Conservation (phyloP, 345 rosid genomes). For the Salix brachista region DNA sequence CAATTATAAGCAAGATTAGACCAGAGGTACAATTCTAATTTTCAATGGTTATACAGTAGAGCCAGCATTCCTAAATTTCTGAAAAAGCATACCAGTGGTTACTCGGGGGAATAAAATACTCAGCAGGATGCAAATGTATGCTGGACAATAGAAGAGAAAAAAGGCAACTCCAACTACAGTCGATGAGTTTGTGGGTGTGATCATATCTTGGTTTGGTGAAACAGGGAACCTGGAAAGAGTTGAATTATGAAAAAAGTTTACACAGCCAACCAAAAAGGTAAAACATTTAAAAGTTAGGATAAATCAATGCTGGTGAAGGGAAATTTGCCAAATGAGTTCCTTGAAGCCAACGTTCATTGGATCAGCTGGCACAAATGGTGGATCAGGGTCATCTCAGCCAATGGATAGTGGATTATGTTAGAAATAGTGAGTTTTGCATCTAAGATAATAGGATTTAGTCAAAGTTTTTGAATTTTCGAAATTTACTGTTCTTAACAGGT, state of each 20-base stretch:
- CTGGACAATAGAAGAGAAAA: neutral
- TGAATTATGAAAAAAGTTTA: neutral
- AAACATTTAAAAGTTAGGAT: neutral
- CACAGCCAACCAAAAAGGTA: neutral
- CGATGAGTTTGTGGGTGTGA: neutral
- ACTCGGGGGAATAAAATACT: neutral
- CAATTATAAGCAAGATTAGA: neutral
- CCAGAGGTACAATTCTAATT: neutral
- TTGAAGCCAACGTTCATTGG: neutral
- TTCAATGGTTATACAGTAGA: neutral
- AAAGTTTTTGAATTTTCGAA: too few species aligned
- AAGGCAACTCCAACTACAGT: neutral
- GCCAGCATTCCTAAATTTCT: neutral
- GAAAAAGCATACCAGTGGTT: neutral
- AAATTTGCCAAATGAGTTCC: neutral
- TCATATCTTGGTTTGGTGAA: neutral
- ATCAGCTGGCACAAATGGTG: neutral
- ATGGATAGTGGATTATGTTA: neutral
- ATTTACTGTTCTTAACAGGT: too few species aligned
- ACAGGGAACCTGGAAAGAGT: neutral
- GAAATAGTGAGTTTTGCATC: too few species aligned
- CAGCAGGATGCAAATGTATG: neutral
- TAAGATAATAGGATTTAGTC: too few species aligned
- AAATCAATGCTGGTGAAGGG: neutral
- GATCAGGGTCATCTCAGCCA: neutral